Evolutionary conservation across 2,329 filamentous ascomycete species (phyloP).

Genomic region (Sporothrix pallida): DNA sequence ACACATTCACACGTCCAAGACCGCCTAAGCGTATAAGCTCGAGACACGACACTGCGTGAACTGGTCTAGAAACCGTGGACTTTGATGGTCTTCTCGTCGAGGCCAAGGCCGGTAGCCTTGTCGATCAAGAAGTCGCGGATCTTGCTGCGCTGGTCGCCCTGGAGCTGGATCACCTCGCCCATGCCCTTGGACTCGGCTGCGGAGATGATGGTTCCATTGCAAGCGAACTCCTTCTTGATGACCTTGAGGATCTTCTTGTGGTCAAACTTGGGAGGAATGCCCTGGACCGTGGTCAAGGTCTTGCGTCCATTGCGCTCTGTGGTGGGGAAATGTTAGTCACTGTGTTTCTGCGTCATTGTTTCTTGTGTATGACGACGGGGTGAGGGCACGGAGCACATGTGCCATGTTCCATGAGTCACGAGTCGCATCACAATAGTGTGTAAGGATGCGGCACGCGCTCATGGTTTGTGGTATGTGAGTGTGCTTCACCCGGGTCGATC

Average conservation of each 20-base stretch:
- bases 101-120: slow-evolving; percentile 91
- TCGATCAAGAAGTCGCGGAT: slow-evolving; percentile 83
- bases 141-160: slow-evolving; percentile 89
- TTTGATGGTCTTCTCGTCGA: slow-evolving; percentile 97
- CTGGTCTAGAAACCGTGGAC: slow-evolving; percentile 70
- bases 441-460: neutral
- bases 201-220: slow-evolving; percentile 40
- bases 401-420: neutral
- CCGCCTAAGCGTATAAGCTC: slow-evolving; percentile 29
- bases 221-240: slow-evolving; percentile 78
- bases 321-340: neutral
- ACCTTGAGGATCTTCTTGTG: slow-evolving; percentile 99
- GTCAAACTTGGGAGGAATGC: slow-evolving; percentile 98
- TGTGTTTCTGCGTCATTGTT: neutral
- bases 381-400: neutral
- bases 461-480: neutral
- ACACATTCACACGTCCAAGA: slow-evolving; percentile 18
- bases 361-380: no score
- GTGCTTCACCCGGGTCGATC: neutral
- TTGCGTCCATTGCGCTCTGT: slow-evolving; percentile 99
- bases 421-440: neutral
- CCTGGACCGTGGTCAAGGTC: slow-evolving; percentile 99
- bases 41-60: slow-evolving; percentile 32
- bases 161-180: slow-evolving; percentile 73
- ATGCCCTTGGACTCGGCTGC: slow-evolving; percentile 40